Conservation (phyloP, 2,329 filamentous ascomycete genomes). For the Ophidiomyces ophidiicola region DNA sequence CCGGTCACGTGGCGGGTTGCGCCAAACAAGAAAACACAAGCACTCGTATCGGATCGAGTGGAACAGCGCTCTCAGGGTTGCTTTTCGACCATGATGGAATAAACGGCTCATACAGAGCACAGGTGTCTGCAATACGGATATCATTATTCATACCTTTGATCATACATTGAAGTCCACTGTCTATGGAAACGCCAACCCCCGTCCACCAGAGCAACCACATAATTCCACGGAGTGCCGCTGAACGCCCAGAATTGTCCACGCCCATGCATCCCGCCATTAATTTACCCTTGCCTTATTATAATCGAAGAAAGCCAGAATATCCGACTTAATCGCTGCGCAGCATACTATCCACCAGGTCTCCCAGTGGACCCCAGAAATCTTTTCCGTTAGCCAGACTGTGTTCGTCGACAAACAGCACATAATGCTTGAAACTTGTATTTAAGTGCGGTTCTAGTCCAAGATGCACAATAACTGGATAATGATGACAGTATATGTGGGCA, state of each 20-base stretch:
- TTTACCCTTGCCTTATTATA: not conserved
- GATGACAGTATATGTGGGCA: slow-evolving; percentile 98
- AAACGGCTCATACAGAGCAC: too few relatives aligned
- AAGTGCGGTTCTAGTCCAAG: slow-evolving; percentile 91
- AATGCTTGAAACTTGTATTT: slow-evolving; percentile 99
- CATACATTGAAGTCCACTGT: slow-evolving; percentile 8
- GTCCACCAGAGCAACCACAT: not conserved
- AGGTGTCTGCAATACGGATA: too few relatives aligned
- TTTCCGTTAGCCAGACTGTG: slow-evolving; percentile 83
- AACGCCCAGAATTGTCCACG: slow-evolving; percentile 8
- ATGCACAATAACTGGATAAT: slow-evolving; percentile 93
- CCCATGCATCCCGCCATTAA: slow-evolving; percentile 5
- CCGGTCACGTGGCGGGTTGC: slow-evolving; percentile 3
- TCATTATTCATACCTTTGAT: slow-evolving; percentile 8
- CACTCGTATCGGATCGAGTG: too few relatives aligned
- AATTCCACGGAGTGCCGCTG: not conserved
- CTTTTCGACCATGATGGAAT: too few relatives aligned
- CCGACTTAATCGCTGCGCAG: slow-evolving; percentile 64
- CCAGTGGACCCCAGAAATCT: slow-evolving; percentile 93
- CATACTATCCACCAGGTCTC: slow-evolving; percentile 96
- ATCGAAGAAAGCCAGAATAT: not conserved
- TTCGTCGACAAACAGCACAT: slow-evolving; percentile 96
- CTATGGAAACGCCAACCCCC: slow-evolving; percentile 7
- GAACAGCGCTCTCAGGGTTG: too few relatives aligned
- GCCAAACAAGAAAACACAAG: not conserved